Base-by-base conservation (phyloP, 768 basidiomycete genomes). In the Rhodotorula graminis region DNA sequence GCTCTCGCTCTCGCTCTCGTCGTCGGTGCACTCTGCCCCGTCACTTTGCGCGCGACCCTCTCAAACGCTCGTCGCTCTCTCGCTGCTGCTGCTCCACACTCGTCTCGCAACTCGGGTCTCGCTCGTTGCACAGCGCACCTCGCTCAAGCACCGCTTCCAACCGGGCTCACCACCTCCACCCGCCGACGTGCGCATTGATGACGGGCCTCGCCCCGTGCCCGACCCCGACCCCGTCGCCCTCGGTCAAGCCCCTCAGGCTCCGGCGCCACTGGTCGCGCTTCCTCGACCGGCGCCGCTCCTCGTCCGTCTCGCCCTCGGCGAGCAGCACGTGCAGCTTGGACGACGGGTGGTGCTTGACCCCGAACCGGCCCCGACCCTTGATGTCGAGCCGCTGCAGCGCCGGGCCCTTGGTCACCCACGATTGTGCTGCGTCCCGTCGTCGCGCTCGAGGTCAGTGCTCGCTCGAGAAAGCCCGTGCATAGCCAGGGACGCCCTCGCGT, bases 371-470 rank as follows among this genome's bases (percentile, higher is more conserved):
- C 74, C 94, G 87, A 65, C 92, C 95, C 80, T 88, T 89, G 70
- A 90, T 87, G 76, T 96, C 92, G 29, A 92, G 76, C 65, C 88
- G 86, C 71, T 86, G 88, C 52, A 86, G 82, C 33, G 85, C 86
- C 14, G 84, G 84, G 11, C 90, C 93, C 80, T 98, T 97, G 60
- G 87, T 89, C 25, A 96, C 93, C 95, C 93, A 99, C 31, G 93
- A 87, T 81, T 96, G 89, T 58, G 92, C 93, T 96, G 76, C 40
- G 37, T 9, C 5, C 37, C 37, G 37, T 37, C 37, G 37, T 37
- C 37, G 37, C 5, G 37, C 37, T 37, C 37, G 37, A 37, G 37
- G 37, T 37, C 37, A 37, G 37, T 9, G 37, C 37, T 37, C 37
- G 9, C 37, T 37, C 37, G 37, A 5, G 37, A 4, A 9, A 9